Evolutionary conservation across 148 eudicot species (phyloP).

Genomic region (Silene latifolia): DNA sequence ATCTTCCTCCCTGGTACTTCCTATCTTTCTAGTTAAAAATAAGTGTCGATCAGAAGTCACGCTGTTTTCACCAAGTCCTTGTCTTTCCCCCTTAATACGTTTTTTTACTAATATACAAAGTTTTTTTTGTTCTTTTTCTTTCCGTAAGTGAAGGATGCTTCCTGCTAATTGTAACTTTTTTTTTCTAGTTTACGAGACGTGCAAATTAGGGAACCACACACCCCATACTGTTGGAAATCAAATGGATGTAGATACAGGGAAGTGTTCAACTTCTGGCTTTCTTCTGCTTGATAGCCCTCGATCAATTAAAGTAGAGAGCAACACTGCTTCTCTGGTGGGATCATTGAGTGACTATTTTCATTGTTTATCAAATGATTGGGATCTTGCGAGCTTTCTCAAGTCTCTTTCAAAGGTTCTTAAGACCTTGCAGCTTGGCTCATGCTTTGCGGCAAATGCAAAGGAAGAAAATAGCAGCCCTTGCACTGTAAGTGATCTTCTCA

Average conservation of each 20-base stretch:
- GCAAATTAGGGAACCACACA: constrained; percentile 88
- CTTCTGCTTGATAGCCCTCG: constrained; percentile 84
- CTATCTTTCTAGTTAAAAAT: background rate
- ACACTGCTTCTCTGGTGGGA: constrained; percentile 69
- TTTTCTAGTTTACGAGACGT: constrained; percentile 77
- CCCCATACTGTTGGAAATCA: constrained; percentile 76
- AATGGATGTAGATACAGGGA: constrained; percentile 72
- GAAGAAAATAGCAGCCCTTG: constrained; percentile 75
- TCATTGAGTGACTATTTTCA: constrained; percentile 89
- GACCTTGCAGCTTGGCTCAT: constrained; percentile 61
- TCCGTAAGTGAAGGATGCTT: background rate
- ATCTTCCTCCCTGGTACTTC: background rate
- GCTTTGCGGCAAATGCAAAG: constrained; percentile 51
- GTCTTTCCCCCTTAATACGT: background rate
- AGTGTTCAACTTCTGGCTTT: constrained; percentile 82
- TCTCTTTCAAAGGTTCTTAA: constrained; percentile 83
- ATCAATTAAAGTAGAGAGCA: constrained; percentile 74
- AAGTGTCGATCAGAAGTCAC: background rate
- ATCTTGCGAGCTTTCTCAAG: constrained; percentile 77
- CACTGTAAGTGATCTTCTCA: constrained; percentile 50
- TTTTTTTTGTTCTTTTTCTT: background rate
- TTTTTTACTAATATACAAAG: background rate
- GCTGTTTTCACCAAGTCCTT: constrained; percentile 2
- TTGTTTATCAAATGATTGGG: constrained; percentile 88
- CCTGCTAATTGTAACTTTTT: constrained; percentile 3